These are phyloP conservation scores for Pulveroboletus frians DNA, from an alignment of 768 basidiomycete species.

Conservation along the genomic window DNA sequence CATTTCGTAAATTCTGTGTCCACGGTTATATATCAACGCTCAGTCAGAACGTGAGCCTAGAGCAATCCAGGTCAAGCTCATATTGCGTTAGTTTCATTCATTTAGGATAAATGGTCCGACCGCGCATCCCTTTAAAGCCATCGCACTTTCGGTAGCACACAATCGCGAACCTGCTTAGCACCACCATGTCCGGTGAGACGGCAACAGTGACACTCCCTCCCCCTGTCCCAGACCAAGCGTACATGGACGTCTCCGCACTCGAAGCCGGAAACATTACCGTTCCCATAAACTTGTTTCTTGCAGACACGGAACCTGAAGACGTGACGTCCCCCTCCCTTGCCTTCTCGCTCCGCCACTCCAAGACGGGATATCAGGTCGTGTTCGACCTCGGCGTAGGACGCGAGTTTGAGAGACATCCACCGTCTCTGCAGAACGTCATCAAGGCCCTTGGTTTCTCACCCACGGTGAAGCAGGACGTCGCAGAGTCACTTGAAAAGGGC, in stretches of 20 bases:
- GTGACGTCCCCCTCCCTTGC: conserved; percentile 42
- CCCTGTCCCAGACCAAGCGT: conserved; percentile 39
- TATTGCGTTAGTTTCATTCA: too few relatives aligned
- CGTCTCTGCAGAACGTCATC: conserved; percentile 23
- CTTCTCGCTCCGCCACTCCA: conserved; percentile 49
- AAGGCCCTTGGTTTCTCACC: conserved; percentile 1
- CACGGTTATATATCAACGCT: too few relatives aligned
- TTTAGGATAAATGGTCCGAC: too few relatives aligned
- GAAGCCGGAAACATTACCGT: conserved; percentile 45
- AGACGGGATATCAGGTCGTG: conserved; percentile 34
- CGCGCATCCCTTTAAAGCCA: too few relatives aligned
- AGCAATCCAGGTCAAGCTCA: too few relatives aligned
- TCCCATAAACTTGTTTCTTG: conserved; percentile 35
- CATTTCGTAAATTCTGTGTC: too few relatives aligned
- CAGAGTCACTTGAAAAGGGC: conserved; percentile 47
- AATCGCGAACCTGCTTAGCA: neutral
- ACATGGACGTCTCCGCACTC: conserved; percentile 50
- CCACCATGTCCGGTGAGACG: conserved; percentile 2
- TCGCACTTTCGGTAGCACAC: too few relatives aligned
- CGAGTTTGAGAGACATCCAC: conserved; percentile 41
- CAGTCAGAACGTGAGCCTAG: too few relatives aligned
- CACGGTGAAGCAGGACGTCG: conserved; percentile 34
- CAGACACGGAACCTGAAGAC: conserved; percentile 27
- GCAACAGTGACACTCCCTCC: conserved; percentile 7
- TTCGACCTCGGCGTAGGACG: conserved; percentile 56